Evolutionary conservation across 108 stramenopile species (phyloP), one percentile per base, ranked within the genome.

Genomic region (Cylindrotheca fusiformis): DNA sequence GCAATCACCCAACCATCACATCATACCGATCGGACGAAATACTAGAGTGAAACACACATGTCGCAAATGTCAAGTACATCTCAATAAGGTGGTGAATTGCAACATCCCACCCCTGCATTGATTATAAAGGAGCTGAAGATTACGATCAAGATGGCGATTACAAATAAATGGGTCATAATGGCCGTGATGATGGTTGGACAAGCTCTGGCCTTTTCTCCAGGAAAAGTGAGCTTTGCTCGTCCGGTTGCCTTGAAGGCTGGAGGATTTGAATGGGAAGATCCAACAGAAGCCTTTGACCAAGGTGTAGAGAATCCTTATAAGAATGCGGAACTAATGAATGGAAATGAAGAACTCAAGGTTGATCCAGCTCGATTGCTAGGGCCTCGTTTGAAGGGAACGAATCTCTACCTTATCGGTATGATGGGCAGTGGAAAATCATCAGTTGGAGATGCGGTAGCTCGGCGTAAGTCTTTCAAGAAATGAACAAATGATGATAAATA

Each of bases 351-450:
- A 12, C 71, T 84, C 58, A 81, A 81, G 50, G 67, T 89, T 45
- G 86, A 87, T 64, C 83, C 91, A 0, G 93, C 90, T 5, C 72
- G 93, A 14, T 73, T 94, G 19, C 67, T 94, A 54, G 69, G 78
- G 28, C 90, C 90, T 20, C 75, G 90, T 21, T 68, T 96, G 48
- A 61, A 76, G 21, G 94, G 94, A 28, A 80, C 85, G 29, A 96
- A 94, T 63, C 30, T 97, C 6, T 97, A 96, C 73, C 79, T 97
- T n/a, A 79, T 97, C 25, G 97, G 97, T 14, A 90, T 97, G 91
- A 97, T 97, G 97, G 97, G 97, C 32, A 76, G 71, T 54, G 97
- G 97, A 10, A 97, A 97, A 71, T 74, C 89, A 8, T 65, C 87
- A 22, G 80, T 96, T 4, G 95, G 91, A 21, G 87, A 91, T 32